These are phyloP conservation scores for Agapanthus africanus DNA, from an alignment of 106 monocot species.

Conservation along the genomic window DNA sequence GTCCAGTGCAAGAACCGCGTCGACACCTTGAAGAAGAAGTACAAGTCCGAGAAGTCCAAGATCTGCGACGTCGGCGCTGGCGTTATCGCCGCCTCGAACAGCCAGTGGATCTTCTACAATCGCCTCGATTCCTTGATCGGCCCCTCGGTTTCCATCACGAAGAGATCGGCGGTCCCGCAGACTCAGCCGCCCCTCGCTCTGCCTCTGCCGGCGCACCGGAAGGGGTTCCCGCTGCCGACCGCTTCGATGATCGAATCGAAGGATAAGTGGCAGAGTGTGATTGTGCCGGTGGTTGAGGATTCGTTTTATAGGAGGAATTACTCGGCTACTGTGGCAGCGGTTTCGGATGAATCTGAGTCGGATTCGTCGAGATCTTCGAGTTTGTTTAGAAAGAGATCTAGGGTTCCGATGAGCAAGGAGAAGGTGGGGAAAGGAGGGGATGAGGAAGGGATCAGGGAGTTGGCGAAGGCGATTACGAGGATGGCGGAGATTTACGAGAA, in stretches of 20 bases:
- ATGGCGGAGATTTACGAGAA: slow-evolving; percentile 82
- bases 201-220: slow-evolving; percentile 15
- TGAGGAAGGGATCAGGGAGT: slow-evolving; percentile 46
- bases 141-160: slow-evolving; percentile 1
- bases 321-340: slow-evolving; percentile 29
- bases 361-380: slow-evolving; percentile 21
- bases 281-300: slow-evolving; percentile 13
- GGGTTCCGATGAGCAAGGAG: slow-evolving; percentile 17
- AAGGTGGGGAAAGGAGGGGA: slow-evolving; percentile 16
- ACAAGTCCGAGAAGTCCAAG: slow-evolving; percentile 63
- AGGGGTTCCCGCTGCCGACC: slow-evolving; percentile 1
- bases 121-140: slow-evolving; percentile 60
- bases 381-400: slow-evolving; percentile 17
- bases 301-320: slow-evolving; percentile 16
- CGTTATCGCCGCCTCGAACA: not conserved
- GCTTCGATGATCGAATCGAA: not conserved
- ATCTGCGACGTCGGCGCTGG: slow-evolving; percentile 24
- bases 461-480: slow-evolving; percentile 53
- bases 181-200: slow-evolving; percentile 26
- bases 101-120: slow-evolving; percentile 62
- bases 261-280: not conserved
- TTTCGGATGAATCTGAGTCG: slow-evolving; percentile 20
- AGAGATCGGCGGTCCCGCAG: too few relatives aligned
- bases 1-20: slow-evolving; percentile 91
- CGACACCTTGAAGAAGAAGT: slow-evolving; percentile 95